phyloP scores from a whole-genome alignment of 2,329 filamentous ascomycete species.

The Fusarium solani-melongenae region DNA sequence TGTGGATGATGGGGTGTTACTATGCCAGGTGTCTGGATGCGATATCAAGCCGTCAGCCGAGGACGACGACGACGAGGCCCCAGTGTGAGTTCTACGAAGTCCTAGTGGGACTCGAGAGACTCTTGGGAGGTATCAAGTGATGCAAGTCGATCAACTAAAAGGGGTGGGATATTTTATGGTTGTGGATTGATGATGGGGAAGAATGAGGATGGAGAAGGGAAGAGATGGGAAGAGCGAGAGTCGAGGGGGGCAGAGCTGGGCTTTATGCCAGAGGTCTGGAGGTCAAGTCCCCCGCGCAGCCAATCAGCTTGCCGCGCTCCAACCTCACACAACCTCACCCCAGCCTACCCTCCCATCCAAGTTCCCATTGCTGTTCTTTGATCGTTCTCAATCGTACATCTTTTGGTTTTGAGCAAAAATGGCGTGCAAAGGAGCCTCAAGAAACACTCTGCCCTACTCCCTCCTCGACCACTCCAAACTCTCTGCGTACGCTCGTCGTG shows the following conservation, averaged over 20 bases:
- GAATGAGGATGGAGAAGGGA: constrained; percentile 34
- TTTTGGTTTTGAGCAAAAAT: neutral
- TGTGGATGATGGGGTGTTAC: neutral
- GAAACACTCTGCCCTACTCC: neutral
- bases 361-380: neutral
- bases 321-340: constrained; percentile 41
- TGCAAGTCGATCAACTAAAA: constrained; percentile 19
- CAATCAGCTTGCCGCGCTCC: constrained; percentile 31
- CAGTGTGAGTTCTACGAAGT: constrained; percentile 5
- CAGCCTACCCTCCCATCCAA: constrained; percentile 14
- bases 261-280: constrained; percentile 34
- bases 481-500: neutral
- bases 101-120: constrained; percentile 13
- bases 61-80: constrained; percentile 9
- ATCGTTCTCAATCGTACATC: neutral
- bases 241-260: constrained; percentile 28
- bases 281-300: constrained; percentile 20
- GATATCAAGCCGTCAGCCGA: constrained; percentile 1
- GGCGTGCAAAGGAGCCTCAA: neutral
- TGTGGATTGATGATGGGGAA: constrained; percentile 20
- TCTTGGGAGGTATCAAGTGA: constrained; percentile 22
- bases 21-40: neutral
- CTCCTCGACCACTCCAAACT: neutral
- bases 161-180: constrained; percentile 6
- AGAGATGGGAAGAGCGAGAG: constrained; percentile 17